phyloP scores from a whole-genome alignment of 352 stramenopile genomes.

The Elongisporangium undulatum region DNA sequence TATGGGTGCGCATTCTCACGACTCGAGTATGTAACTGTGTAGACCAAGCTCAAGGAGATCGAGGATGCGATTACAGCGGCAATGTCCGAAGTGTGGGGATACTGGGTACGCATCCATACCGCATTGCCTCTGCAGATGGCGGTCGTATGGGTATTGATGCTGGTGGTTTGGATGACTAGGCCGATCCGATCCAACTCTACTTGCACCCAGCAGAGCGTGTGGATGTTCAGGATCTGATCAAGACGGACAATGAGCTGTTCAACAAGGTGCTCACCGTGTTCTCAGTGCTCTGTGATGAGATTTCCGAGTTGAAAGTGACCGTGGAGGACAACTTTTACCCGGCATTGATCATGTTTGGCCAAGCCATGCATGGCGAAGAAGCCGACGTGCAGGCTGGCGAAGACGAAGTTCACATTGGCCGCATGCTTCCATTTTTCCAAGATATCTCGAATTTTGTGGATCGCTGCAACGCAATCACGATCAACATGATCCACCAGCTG shows the following conservation, averaged over 20 bases:
- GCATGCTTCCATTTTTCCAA: constrained; percentile 87
- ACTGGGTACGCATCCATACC: constrained; percentile 54
- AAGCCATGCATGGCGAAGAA: constrained; percentile 68
- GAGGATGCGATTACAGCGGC: constrained; percentile 81
- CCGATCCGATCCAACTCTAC: constrained; percentile 80
- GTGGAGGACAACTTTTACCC: constrained; percentile 89
- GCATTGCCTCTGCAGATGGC: background rate
- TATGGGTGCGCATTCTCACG: background rate
- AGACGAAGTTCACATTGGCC: constrained; percentile 80
- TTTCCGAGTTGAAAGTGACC: constrained; percentile 86
- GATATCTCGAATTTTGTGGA: constrained; percentile 90
- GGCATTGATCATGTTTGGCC: constrained; percentile 87
- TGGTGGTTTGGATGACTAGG: constrained; percentile 20
- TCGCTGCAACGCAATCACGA: constrained; percentile 82
- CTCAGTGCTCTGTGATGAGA: constrained; percentile 87
- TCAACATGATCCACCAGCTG: constrained; percentile 91
- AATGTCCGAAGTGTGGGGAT: constrained; percentile 89
- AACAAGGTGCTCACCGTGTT: constrained; percentile 90
- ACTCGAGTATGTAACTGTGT: background rate
- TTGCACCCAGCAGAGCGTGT: constrained; percentile 81
- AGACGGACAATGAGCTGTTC: constrained; percentile 87
- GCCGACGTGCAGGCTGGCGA: constrained; percentile 64
- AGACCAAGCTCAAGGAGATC: constrained; percentile 86
- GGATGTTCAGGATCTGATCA: constrained; percentile 86
- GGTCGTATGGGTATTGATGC: background rate